Evolutionary conservation across 2,329 filamentous ascomycete species (phyloP), one percentile per base, ranked within the genome.

Genomic region (Geosmithia morbida): DNA sequence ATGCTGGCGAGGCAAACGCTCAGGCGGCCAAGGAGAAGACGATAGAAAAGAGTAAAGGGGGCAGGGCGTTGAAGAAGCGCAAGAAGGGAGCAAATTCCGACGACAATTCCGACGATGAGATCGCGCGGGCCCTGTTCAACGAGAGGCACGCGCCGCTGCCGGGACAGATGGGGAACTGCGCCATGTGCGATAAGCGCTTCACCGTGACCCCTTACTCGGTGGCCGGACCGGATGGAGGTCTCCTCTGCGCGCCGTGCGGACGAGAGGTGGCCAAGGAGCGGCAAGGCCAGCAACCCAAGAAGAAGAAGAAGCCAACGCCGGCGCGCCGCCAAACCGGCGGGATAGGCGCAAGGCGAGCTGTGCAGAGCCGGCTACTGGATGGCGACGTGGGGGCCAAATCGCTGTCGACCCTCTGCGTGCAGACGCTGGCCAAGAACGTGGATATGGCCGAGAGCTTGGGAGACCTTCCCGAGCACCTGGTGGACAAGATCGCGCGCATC

Each of bases 201-300:
- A 95, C 87, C 0, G 89, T 97, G 43, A 96, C 90, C 0, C 76
- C 87, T 1, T 96, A 96, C 66, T 88, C 84, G 51, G 83, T 87
- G 53, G 76, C 81, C 26, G 87, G 85, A 0, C 84, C 86, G 1
- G 72, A 83, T n/a, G 89, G 89, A 3, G 87, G 87, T 16, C 69
- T 97, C n/a, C 70, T 96, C 2, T 97, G 90, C 59, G 72, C 74
- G 3, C 79, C 85, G 19, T 97, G 90, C 57, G 84, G 86, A 19
- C 88, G 84, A 56, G 77, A 86, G 51, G 63, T 85, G 46, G 75
- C 76, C 41, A 82, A 85, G 48, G 82, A 83, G 50, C 66, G 70
- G 18, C 66, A 71, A 29, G 57, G 59, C n/a, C 48, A 56, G 1
- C 58, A 59, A 10, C 57, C 56, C 1, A 61, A 59, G 48, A 68